A percentile compares a stretch with the other conserved stretches of the same genome.
Conservation (phyloP, 2,329 filamentous ascomycete genomes). For the Fusarium equiseti region DNA sequence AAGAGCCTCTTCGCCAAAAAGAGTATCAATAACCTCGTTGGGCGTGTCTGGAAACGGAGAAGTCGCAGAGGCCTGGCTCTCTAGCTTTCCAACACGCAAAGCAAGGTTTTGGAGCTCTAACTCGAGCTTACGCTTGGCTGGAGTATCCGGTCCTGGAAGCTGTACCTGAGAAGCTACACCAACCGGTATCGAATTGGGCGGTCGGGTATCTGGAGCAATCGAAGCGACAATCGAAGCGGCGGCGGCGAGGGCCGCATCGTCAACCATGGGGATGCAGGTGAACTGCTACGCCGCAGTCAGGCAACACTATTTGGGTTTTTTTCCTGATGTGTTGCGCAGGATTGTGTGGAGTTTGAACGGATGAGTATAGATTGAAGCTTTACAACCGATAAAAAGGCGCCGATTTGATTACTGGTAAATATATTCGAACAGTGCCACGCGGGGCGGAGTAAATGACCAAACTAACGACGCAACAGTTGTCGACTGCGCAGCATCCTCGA, state of each 20-base stretch:
- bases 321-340: conserved; percentile 9
- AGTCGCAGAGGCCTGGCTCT: conserved; percentile 77
- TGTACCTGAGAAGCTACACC: conserved; percentile 66
- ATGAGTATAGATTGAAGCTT: conserved; percentile 15
- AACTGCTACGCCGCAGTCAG: conserved; percentile 48
- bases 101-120: conserved; percentile 84
- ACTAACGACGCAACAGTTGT: conserved; percentile 36
- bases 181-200: conserved; percentile 55
- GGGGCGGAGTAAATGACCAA: conserved; percentile 25
- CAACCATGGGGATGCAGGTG: conserved; percentile 58
- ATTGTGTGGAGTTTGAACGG: conserved; percentile 17
- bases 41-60: conserved; percentile 82
- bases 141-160: conserved; percentile 80
- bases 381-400: conserved; percentile 12
- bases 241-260: conserved; percentile 67
- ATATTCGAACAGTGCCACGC: conserved; percentile 16
- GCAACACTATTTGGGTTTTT: conserved; percentile 19
- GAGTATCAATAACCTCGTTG: conserved; percentile 77
- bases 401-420: conserved; percentile 14
- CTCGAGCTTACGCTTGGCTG: conserved; percentile 84
- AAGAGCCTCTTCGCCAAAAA: conserved; percentile 69
- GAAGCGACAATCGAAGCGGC: conserved; percentile 66
- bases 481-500: conserved; percentile 41
- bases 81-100: conserved; percentile 82
- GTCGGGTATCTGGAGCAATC: conserved; percentile 61